Percentiles rank a stretch among this genome's conserved stretches.
Evolutionary conservation across 495 filamentous ascomycete species (phyloP).

Genomic region (Lindgomyces ingoldianus): DNA sequence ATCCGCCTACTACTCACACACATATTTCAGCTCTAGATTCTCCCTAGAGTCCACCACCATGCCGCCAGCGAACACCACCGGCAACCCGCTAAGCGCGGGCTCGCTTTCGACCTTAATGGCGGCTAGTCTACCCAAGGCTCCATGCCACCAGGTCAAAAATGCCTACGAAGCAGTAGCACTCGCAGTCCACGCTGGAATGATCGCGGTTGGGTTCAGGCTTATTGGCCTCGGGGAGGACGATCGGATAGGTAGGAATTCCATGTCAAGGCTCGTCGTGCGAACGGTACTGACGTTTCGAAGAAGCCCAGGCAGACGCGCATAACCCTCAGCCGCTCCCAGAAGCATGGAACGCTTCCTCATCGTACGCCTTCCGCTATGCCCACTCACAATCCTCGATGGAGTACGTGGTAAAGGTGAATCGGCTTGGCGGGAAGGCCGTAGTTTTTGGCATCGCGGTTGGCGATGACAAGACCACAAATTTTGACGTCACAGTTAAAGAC

Average conservation of each 20-base stretch:
- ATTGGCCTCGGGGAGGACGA: constrained; percentile 82
- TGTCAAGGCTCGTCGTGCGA: not conserved
- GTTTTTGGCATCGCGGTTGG: constrained; percentile 75
- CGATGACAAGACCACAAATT: constrained; percentile 75
- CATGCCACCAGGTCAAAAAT: constrained; percentile 64
- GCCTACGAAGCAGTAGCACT: constrained; percentile 84
- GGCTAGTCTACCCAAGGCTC: constrained; percentile 54
- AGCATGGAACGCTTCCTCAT: constrained; percentile 73
- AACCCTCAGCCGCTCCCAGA: constrained; percentile 60
- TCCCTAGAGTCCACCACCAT: constrained; percentile 12
- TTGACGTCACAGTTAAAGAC: constrained; percentile 75
- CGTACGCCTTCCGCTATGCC: constrained; percentile 81
- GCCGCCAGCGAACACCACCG: constrained; percentile 25
- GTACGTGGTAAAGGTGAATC: constrained; percentile 78
- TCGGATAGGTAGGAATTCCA: constrained; percentile 55
- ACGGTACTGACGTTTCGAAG: constrained; percentile 41
- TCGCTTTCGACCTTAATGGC: constrained; percentile 53
- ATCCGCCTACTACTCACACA: constrained; percentile 4
- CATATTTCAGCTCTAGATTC: not conserved
- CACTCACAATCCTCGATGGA: constrained; percentile 87
- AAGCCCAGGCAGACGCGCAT: constrained; percentile 51
- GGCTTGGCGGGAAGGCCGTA: constrained; percentile 80
- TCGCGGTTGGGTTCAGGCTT: constrained; percentile 76
- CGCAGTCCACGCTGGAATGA: constrained; percentile 80
- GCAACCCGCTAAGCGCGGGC: constrained; percentile 44